phyloP scores from a whole-genome alignment of 2,329 filamentous ascomycete genomes.

The Xylaria polymorpha region DNA sequence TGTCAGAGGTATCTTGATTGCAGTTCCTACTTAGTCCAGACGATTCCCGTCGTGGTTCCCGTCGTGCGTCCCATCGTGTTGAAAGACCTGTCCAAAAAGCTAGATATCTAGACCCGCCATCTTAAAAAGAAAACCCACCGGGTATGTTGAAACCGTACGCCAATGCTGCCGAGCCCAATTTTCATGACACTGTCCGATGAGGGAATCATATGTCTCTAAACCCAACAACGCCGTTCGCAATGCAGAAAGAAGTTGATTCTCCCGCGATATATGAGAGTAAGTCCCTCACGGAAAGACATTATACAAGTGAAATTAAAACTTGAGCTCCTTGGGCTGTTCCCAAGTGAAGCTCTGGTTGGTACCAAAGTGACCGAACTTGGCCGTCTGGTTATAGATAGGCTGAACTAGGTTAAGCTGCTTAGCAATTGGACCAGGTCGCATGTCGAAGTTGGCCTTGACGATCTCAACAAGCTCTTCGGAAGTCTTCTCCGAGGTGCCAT shows the following conservation, averaged over 20 bases:
- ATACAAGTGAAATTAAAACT: constrained; percentile 73
- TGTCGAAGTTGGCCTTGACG: constrained; percentile 95
- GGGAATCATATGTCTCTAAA: constrained; percentile 53
- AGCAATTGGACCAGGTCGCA: constrained; percentile 98
- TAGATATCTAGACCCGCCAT: constrained; percentile 39
- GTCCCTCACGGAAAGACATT: constrained; percentile 47
- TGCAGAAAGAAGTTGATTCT: constrained; percentile 56
- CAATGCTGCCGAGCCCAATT: constrained; percentile 52
- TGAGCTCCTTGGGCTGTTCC: constrained; percentile 97
- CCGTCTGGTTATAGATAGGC: constrained; percentile 98
- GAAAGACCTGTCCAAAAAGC: constrained; percentile 41
- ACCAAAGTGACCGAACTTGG: constrained; percentile 98
- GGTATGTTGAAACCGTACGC: constrained; percentile 56
- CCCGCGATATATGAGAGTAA: constrained; percentile 49
- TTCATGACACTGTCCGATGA: constrained; percentile 54
- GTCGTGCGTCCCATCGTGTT: constrained; percentile 37
- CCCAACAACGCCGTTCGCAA: constrained; percentile 53
- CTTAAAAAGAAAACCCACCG: constrained; percentile 37
- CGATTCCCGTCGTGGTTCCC: constrained; percentile 4
- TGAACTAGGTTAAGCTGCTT: constrained; percentile 94
- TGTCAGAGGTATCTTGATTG: constrained; percentile 37
- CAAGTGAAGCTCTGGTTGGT: constrained; percentile 98
- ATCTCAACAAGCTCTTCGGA: constrained; percentile 96
- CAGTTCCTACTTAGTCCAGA: constrained; percentile 25
- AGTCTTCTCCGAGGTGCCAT: constrained; percentile 90